phyloP scores from a whole-genome alignment of 805 yeast species.

The Yarrowia divulgata region DNA sequence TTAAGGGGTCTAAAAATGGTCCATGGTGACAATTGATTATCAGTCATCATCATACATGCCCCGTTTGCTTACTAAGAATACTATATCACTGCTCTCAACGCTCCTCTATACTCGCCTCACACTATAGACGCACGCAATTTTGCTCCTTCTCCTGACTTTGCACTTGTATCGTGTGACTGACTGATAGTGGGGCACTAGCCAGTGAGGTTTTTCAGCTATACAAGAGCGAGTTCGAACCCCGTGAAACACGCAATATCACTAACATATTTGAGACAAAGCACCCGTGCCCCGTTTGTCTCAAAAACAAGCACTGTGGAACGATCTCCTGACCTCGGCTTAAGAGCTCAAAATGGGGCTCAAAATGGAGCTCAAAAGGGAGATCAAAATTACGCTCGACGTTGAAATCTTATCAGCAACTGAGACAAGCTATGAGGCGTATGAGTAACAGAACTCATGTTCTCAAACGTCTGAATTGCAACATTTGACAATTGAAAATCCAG shows the following conservation, averaged over 20 bases:
- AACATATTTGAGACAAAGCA: background rate
- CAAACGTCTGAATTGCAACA: too few species aligned
- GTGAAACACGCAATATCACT: background rate
- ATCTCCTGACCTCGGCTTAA: slow-evolving; percentile 31
- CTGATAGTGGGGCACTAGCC: background rate
- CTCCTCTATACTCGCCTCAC: too few species aligned
- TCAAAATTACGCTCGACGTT: background rate
- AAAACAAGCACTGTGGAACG: background rate
- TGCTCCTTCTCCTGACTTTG: background rate
- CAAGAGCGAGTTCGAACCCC: background rate
- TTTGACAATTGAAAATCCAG: too few species aligned
- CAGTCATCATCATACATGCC: too few species aligned
- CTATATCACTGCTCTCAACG: too few species aligned
- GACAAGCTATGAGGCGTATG: background rate
- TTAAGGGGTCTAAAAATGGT: too few species aligned
- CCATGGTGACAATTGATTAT: too few species aligned
- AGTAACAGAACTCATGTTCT: too few species aligned
- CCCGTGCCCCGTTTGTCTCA: background rate
- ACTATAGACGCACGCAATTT: background rate
- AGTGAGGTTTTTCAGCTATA: background rate
- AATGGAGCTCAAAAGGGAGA: background rate
- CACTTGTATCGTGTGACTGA: background rate
- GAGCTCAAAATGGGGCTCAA: background rate
- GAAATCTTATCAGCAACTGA: slow-evolving; percentile 4
- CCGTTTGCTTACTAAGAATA: too few species aligned